phyloP scores from a whole-genome alignment of 2,329 filamentous ascomycete genomes.

The Calonectria hawksworthii region DNA sequence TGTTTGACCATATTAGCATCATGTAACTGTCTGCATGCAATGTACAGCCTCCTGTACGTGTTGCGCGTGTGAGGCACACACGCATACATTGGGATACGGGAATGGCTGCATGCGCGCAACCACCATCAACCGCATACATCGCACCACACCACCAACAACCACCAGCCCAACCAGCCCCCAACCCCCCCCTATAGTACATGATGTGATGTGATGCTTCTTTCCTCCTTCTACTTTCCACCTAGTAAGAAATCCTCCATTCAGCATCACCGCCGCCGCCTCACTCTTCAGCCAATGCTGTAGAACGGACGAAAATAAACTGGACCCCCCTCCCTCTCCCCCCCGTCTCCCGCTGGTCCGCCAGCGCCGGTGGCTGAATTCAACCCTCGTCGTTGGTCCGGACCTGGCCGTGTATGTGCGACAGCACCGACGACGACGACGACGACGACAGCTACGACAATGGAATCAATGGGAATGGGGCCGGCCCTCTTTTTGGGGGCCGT shows the following conservation, averaged over 20 bases:
- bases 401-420: conserved; percentile 20
- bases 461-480: background rate
- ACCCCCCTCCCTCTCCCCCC: conserved; percentile 17
- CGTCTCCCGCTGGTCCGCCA: conserved; percentile 40
- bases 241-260: background rate
- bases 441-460: background rate
- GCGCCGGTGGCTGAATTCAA: conserved; percentile 42
- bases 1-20: background rate
- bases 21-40: background rate
- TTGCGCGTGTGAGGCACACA: background rate
- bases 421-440: background rate
- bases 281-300: conserved; percentile 28
- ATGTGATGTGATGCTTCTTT: background rate
- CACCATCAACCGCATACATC: background rate
- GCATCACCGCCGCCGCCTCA: conserved; percentile 26
- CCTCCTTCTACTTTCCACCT: background rate
- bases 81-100: background rate
- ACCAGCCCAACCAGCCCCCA: background rate
- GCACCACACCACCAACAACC: background rate
- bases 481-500: background rate
- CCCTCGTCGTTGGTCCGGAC: conserved; percentile 32
- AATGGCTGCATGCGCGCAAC: background rate
- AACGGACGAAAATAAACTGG: conserved; percentile 46
- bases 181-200: background rate
- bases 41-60: background rate